Conservation (phyloP, 345 rosid genomes). For the Gossypium herbaceum region DNA sequence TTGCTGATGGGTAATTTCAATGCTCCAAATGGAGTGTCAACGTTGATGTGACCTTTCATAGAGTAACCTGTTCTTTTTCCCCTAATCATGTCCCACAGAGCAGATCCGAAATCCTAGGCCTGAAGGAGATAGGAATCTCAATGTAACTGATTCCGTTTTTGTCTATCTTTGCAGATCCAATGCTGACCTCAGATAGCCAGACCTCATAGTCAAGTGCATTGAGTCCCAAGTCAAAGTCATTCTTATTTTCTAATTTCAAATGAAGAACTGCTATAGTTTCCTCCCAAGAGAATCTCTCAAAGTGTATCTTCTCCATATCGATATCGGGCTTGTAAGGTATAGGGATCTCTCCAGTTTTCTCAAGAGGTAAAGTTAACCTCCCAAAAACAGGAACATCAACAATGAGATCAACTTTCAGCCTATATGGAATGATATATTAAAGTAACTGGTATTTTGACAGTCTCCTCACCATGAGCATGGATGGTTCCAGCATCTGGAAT, state of each 20-base stretch:
- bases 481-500: constrained; percentile 96
- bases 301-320: constrained; percentile 73
- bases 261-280: constrained; percentile 88
- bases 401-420: constrained; percentile 74
- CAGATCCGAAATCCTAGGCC: constrained; percentile 95
- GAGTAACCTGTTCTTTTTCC: constrained; percentile 90
- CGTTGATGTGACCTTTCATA: constrained; percentile 79
- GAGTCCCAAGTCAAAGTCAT: constrained; percentile 85
- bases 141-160: constrained; percentile 62
- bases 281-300: constrained; percentile 75
- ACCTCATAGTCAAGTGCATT: constrained; percentile 77
- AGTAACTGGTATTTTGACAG: constrained; percentile 75
- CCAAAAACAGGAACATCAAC: constrained; percentile 89
- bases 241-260: constrained; percentile 76
- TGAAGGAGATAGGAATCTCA: constrained; percentile 78
- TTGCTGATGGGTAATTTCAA: constrained; percentile 92
- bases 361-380: constrained; percentile 78
- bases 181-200: constrained; percentile 68
- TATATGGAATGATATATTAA: constrained; percentile 89
- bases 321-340: constrained; percentile 93
- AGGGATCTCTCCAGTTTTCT: constrained; percentile 95
- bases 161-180: constrained; percentile 67
- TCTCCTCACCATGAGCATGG: constrained; percentile 88
- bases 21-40: constrained; percentile 86
- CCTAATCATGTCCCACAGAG: constrained; percentile 97